Evolutionary conservation across 202 grass and related monocot species (phyloP).

Genomic region (Musa balbisiana): DNA sequence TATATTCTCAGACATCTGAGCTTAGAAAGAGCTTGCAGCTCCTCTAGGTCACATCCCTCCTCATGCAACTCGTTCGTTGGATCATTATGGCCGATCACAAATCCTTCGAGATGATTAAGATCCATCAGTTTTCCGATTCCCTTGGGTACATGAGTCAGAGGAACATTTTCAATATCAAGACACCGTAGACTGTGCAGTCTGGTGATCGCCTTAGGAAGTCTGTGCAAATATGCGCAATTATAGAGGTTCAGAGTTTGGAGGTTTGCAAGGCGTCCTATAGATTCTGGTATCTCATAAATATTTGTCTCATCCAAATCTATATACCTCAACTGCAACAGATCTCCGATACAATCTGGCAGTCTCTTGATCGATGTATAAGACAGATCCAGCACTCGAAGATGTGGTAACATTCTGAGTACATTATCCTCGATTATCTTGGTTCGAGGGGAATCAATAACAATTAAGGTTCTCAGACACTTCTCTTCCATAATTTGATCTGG

Average conservation of each 20-base stretch:
- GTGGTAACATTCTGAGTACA: conserved; percentile 43
- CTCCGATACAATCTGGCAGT: conserved; percentile 37
- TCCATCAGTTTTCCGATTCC: conserved; percentile 49
- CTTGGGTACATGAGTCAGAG: conserved; percentile 50
- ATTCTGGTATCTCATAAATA: conserved; percentile 46
- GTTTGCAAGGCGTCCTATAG: conserved; percentile 59
- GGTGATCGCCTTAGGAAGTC: conserved; percentile 59
- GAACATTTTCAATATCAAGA: conserved; percentile 43
- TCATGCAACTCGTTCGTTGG: background rate
- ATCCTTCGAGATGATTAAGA: conserved; percentile 55
- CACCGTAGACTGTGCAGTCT: conserved; percentile 56
- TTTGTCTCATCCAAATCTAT: conserved; percentile 66
- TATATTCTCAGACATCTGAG: conserved; percentile 54
- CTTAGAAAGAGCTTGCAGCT: conserved; percentile 51
- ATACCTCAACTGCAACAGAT: conserved; percentile 60
- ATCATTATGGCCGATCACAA: conserved; percentile 48
- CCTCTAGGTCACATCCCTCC: conserved; percentile 52
- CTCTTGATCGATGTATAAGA: background rate
- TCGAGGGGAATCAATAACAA: conserved; percentile 53
- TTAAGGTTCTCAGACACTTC: conserved; percentile 60
- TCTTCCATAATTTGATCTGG: conserved; percentile 58
- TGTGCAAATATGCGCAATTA: conserved; percentile 43
- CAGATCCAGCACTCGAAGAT: conserved; percentile 39
- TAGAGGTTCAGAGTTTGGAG: conserved; percentile 60
- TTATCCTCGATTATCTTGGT: conserved; percentile 50